Evolutionary conservation across 305 asterid species (phyloP), one percentile per base, ranked within the genome.

Genomic region (Ilex paraguariensis): DNA sequence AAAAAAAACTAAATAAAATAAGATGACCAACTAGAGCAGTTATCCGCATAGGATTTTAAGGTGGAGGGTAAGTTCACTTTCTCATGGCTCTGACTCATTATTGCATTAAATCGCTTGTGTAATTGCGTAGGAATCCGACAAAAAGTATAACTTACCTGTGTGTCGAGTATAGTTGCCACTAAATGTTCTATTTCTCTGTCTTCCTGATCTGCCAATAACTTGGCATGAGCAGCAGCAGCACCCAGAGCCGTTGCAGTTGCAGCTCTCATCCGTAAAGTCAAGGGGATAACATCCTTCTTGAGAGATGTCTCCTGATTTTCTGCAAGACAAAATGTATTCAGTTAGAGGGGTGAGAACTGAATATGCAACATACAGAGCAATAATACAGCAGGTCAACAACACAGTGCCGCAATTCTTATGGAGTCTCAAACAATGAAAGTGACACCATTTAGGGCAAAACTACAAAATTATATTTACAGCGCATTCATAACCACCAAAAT

Each of bases 151-250:
- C 62, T 57, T 17, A 88, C 98, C 96, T 92, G 98, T 40, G 84
- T 62, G 60, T 89, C 97, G 33, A 92, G 75, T 72, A 89, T 63
- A 45, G 65, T 73, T 64, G 98, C 82, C 72, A 92, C 65, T 71
- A 84, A 70, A 73, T 78, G 79, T 63, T 84, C 90, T n/a, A 92
- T 84, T 70, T 87, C 83, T 71, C 87, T 85, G 81, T 87, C 97
- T 84, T 92, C 98, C 69, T 87, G 88, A 78, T 84, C 92, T 56
- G 97, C 97, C 87, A 89, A 81, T 77, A 85, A 65, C 70, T 84
- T 87, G 39, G 98, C 96, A 70, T 84, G 89, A 59, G 93, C 97
- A 59, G 98, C 97, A 59, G 96, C 97, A 64, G 83, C 93, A 58
- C 90, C 96, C 50, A 92, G 85, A 49, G 95, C 91, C 5, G 97